Percentiles rank a stretch among this genome's conserved stretches.
Conservation (phyloP, 2,329 filamentous ascomycete species). For the Pseudogymnoascus sp. region DNA sequence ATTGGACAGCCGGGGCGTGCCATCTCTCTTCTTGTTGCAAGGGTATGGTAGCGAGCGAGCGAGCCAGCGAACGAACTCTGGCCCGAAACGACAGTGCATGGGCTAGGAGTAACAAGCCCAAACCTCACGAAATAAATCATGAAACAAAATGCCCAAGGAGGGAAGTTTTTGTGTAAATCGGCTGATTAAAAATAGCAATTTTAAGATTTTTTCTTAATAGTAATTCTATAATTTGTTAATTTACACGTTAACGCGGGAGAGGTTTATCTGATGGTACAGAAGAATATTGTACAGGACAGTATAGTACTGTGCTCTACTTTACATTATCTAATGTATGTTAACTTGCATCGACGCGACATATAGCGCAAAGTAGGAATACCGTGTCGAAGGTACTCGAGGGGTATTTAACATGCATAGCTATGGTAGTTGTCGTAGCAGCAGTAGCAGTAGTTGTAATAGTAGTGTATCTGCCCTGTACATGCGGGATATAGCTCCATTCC, state of each 20-base stretch:
- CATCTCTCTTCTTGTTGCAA: constrained; percentile 6
- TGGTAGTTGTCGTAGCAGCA: not conserved
- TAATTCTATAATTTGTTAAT: not conserved
- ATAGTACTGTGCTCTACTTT: too few species aligned
- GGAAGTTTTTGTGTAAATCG: not conserved
- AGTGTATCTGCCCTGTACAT: not conserved
- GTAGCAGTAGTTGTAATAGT: not conserved
- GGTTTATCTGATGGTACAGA: not conserved
- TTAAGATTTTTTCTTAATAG: not conserved
- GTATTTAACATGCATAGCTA: not conserved
- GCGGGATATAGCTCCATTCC: not conserved
- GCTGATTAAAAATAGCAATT: not conserved
- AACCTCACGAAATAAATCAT: not conserved
- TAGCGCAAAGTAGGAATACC: not conserved
- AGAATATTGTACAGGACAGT: not conserved
- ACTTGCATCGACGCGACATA: not conserved
- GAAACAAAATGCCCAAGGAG: not conserved
- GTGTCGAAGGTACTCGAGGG: not conserved
- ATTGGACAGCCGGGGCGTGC: constrained; percentile 4
- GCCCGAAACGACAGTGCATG: constrained; percentile 7
- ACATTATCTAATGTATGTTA: not conserved
- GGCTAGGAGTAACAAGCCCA: not conserved
- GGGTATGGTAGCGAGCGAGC: constrained; percentile 4
- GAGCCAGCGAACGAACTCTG: constrained; percentile 7
- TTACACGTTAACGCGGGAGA: not conserved